Evolutionary conservation across 2,329 filamentous ascomycete species (phyloP), one percentile per base, ranked within the genome.

Genomic region (Pseudomassariella vexata): DNA sequence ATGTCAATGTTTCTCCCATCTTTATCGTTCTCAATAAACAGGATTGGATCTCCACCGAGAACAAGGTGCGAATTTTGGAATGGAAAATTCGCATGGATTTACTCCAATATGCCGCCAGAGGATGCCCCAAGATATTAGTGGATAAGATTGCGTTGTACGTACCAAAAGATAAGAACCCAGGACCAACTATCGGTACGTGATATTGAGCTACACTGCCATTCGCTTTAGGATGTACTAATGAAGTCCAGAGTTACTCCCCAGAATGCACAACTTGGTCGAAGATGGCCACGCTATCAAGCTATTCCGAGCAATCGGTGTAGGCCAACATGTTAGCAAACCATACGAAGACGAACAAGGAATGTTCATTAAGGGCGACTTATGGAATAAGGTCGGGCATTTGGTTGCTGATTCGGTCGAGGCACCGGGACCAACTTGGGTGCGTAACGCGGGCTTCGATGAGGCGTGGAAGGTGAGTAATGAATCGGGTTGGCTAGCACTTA

Each of bases 251-350:
- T 55, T 76, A 3, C 54, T 75, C 6, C 52, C 63, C 2, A 58
- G 67, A 8, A 52, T 79, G 12, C 63, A 68, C 37, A 38, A 41
- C 8, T 49, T 72, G 20, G 49, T 68, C 0, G 89, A 95, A 44
- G 88, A 95, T 55, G 88, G 89, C 0, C 90, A 96, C 58, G 68
- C 77, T 8, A 68, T 79, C 33, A 95, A 95, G 57, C 60, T 94
- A 5, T 66, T 81, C 6, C 66, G 88, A 19, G 80, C 85, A 2
- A 55, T 92, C 12, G 71, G 73, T 4, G 59, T 87, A 46, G 85
- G 76, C 1, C 66, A 81, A 52, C 52, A 65, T 19, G 48, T 70
- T 2, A 71, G 68, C 31, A 46, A 51, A 42, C 52, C 55, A 24
- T 82, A 63, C 43, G 47, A 53, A 9, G 53, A 62, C 16, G 60